Base-by-base conservation (phyloP, 2,329 filamentous ascomycete genomes). In the Diaporthe citriasiana region DNA sequence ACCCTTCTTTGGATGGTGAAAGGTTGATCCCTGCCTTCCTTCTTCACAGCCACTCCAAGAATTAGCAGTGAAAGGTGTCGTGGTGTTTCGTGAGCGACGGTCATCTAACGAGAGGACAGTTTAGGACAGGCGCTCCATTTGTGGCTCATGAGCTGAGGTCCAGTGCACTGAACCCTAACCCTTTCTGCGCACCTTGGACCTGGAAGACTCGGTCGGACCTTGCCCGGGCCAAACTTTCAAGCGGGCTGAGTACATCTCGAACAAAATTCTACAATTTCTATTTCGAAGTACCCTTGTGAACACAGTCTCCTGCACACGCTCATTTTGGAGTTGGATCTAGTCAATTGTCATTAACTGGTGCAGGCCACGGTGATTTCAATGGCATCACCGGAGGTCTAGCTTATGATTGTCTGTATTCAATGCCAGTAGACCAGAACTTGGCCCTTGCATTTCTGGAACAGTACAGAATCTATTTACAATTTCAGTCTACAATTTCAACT, bases 71-170 rank as follows among this genome's bases (percentile, higher is more conserved):
- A 25, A 53, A 40, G 17, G n/a, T 51, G 47, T 13, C 40, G 47
- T 22, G 10, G 15, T 38, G 12, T 68, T 13, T 47, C 33, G 63
- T n/a, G 25, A 25, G 40, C 7, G n/a, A 25, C 30, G 13, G 42
- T 51, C 30, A 53, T 35, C 33, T n/a, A 40, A 19, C 33, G n/a
- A 53, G 63, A 68, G 47, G 63, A 53, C 63, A 68, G 63, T 27
- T 68, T 40, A 17, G 47, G 63, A 27, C 15, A 5, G 35, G n/a
- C 27, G 56, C n/a, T 27, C 22, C 22, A 25, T n/a, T n/a, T 42
- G 13, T n/a, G 22, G 56, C 35, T 33, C 22, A 25, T 35, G n/a
- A 42, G 33, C 22, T 25, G 56, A 40, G 25, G 38, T 25, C 3
- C 19, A 12, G 3, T n/a, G 1, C 1, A 4, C 13, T 4, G 1